Evolutionary conservation across 164 flowering plant species (phyloP).

Genomic region (Cinnamomum micranthum): DNA sequence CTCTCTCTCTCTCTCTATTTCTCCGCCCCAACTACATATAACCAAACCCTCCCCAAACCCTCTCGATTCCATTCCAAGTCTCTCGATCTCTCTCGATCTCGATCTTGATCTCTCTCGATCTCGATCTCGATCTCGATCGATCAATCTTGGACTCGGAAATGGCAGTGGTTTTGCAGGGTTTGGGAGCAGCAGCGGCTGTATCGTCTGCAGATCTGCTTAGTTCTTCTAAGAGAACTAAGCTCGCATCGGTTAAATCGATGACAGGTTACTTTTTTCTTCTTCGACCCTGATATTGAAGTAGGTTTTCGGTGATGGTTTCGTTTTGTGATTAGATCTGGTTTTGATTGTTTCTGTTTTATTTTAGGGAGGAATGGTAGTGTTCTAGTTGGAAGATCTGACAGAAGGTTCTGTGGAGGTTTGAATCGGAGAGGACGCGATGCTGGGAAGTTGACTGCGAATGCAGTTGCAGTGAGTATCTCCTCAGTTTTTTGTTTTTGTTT

Average conservation of each 20-base stretch:
- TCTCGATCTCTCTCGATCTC: neutral
- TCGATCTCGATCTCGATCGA: neutral
- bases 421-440: conserved; percentile 19
- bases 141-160: conserved; percentile 15
- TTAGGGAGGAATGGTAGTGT: conserved; percentile 37
- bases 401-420: conserved; percentile 17
- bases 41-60: neutral
- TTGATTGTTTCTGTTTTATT: conserved; percentile 5
- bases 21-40: neutral
- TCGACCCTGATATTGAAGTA: neutral
- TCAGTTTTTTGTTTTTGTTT: neutral
- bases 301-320: too few relatives aligned
- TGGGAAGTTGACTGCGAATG: conserved; percentile 36
- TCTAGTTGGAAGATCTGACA: conserved; percentile 41
- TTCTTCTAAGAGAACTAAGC: conserved; percentile 31
- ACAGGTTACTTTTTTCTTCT: conserved; percentile 19
- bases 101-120: too few relatives aligned
- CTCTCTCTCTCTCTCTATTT: neutral
- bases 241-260: conserved; percentile 22
- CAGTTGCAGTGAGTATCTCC: conserved; percentile 47
- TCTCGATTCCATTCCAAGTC: conserved; percentile 2
- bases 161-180: conserved; percentile 45
- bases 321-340: conserved; percentile 4
- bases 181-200: conserved; percentile 38
- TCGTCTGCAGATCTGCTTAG: conserved; percentile 24